Base-by-base conservation (phyloP, 2,329 filamentous ascomycete species). In the Colletotrichum abscissum region DNA sequence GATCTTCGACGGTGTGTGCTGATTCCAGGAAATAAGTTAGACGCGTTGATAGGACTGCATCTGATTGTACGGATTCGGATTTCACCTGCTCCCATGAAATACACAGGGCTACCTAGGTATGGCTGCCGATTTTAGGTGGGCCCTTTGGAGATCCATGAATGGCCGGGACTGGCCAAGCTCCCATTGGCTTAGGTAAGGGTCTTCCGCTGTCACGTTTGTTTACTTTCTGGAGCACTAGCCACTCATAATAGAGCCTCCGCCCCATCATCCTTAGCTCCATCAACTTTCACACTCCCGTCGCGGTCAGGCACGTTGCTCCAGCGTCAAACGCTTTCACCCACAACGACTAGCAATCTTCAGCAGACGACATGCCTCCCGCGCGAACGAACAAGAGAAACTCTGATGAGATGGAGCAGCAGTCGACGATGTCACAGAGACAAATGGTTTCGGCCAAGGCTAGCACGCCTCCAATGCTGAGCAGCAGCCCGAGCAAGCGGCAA, bases 401-500 rank as follows among this genome's bases (percentile, higher is more conserved):
- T 38, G 76, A 78, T 62, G 77, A 63, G 19, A 28, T 30, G 12
- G 72, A 78, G 28, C 67, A 75, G 58, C 74, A 77, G 73, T 74
- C 67, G 66, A 67, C 77, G 55, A 76, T 76, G 74, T 73, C 77
- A 62, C 65, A 76, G 24, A 75, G 63, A 57, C 74, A 73, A 16
- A 56, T 26, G 8, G 71, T 81, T 30, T 79, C 83, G 5, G 82
- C 81, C 14, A 82, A 83, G 73, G 78, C 75, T 28, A 78, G 76
- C 52, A 79, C 76, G 24, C 82, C 82, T 63, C 82, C 82, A 35
- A 84, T 86, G 74, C 84, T 82, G 38, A 82, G 80, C 76, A 85
- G 85, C 80, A 93, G 90, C 78, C 92, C 92, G 2, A 87, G 89
- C 67, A 92, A 89, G 82, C 93, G 89, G 83, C 88, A 84, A 76